Percentiles rank a stretch among this genome's conserved stretches.
Conservation (phyloP, 352 stramenopile genomes). For the Phytophthora multivora region DNA sequence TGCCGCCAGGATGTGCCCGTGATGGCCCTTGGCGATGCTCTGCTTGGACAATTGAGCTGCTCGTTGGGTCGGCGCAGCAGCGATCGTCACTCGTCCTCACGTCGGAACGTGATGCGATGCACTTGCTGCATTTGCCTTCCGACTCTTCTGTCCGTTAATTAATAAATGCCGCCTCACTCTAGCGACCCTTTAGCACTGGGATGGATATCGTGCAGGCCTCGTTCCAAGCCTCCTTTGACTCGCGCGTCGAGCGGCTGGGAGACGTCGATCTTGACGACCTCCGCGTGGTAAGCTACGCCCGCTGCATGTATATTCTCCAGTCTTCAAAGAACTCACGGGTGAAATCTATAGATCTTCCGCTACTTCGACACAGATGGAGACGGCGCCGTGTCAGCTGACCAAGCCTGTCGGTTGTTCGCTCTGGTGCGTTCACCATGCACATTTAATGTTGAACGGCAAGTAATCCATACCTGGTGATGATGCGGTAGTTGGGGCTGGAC, state of each 20-base stretch:
- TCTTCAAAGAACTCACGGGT: background rate
- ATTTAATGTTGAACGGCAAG: background rate
- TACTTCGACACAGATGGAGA: slow-evolving; percentile 77
- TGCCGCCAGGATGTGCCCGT: slow-evolving; percentile 5
- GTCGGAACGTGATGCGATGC: slow-evolving; percentile 13
- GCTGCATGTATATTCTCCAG: background rate
- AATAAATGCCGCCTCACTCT: background rate
- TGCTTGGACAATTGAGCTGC: slow-evolving; percentile 10
- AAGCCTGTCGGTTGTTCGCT: slow-evolving; percentile 67
- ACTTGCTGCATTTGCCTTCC: background rate
- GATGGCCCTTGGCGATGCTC: slow-evolving; percentile 1
- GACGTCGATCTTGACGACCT: slow-evolving; percentile 61
- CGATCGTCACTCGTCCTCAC: slow-evolving; percentile 3
- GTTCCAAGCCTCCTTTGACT: slow-evolving; percentile 71
- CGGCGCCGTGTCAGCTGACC: slow-evolving; percentile 57
- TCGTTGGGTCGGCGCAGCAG: slow-evolving; percentile 9
- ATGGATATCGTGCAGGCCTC: slow-evolving; percentile 71
- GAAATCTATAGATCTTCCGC: slow-evolving; percentile 57
- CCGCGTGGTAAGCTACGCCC: slow-evolving; percentile 34
- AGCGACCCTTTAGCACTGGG: slow-evolving; percentile 12
- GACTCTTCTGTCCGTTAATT: slow-evolving; percentile 12
- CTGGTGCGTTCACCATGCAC: slow-evolving; percentile 35
- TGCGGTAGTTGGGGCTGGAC: slow-evolving; percentile 51
- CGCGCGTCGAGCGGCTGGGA: slow-evolving; percentile 51
- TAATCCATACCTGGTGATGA: background rate